Percentiles rank a stretch among this genome's conserved stretches.
These are phyloP conservation scores for Penicillium canariense DNA, from an alignment of 495 filamentous ascomycete genomes.

Conservation along the genomic window DNA sequence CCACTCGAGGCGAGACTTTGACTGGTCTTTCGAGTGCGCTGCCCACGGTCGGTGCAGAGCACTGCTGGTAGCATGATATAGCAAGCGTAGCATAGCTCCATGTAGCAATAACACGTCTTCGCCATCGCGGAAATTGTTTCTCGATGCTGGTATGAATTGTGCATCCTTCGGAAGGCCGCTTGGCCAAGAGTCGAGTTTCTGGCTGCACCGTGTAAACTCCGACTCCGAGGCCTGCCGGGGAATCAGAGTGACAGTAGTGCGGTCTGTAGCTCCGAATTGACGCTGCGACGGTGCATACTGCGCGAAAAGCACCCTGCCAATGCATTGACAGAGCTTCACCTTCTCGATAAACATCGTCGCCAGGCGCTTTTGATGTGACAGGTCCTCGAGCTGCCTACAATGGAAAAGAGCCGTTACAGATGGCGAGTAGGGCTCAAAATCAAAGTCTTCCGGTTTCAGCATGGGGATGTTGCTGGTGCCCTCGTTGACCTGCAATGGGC, in stretches of 20 bases:
- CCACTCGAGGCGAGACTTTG: constrained; percentile 37
- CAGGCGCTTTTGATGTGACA: constrained; percentile 61
- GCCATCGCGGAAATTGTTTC: constrained; percentile 35
- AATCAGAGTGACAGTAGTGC: constrained; percentile 79
- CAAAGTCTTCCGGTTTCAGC: constrained; percentile 75
- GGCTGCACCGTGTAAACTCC: constrained; percentile 65
- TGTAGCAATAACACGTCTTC: constrained; percentile 65
- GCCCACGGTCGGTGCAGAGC: constrained; percentile 80
- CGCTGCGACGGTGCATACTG: constrained; percentile 70
- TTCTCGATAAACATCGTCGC: constrained; percentile 86
- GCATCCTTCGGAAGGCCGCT: constrained; percentile 59
- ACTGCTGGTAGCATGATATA: constrained; percentile 80
- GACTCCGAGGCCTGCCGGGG: constrained; percentile 71
- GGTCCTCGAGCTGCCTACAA: constrained; percentile 42
- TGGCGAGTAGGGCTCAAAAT: constrained; percentile 60
- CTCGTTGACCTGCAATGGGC: constrained; percentile 80
- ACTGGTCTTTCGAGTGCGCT: constrained; percentile 50
- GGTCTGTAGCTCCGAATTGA: constrained; percentile 62
- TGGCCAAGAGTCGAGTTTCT: constrained; percentile 68
- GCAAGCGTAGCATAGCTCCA: constrained; percentile 76
- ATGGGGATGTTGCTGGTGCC: constrained; percentile 84
- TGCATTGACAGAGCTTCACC: constrained; percentile 76
- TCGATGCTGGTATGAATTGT: constrained; percentile 38
- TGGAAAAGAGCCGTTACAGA: constrained; percentile 34
- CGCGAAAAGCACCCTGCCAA: constrained; percentile 74